A percentile compares a stretch with the other conserved stretches of the same genome.
phyloP scores from a whole-genome alignment of 176 grass and related monocot genomes.

The Alopecurus myosuroides region DNA sequence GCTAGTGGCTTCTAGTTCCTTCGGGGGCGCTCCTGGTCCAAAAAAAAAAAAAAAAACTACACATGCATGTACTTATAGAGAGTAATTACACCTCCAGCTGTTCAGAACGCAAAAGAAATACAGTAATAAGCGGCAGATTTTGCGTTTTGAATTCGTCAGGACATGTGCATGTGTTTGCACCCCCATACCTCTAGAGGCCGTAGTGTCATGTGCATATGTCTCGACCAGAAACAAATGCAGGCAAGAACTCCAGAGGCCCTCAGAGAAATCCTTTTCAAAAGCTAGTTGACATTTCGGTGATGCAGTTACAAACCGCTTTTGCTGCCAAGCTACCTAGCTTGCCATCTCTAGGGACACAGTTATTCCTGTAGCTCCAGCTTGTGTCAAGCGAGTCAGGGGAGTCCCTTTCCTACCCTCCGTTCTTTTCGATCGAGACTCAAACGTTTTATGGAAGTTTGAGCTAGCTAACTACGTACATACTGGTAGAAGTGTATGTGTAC shows the following conservation, averaged over 20 bases:
- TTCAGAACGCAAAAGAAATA: no score
- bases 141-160: not conserved
- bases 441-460: conserved; percentile 32
- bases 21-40: no score
- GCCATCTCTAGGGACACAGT: not conserved
- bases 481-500: not conserved
- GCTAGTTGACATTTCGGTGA: conserved; percentile 8
- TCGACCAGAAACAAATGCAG: not conserved
- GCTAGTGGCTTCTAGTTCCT: no score
- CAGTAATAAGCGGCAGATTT: not conserved
- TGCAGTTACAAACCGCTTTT: conserved; percentile 16
- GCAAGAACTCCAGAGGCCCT: not conserved
- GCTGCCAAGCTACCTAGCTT: conserved; percentile 2
- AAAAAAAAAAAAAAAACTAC: no score
- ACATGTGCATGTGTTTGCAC: not conserved
- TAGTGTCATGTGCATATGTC: not conserved
- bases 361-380: conserved; percentile 22
- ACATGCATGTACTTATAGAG: no score
- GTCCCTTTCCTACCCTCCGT: conserved; percentile 30
- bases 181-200: no score
- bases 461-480: not conserved
- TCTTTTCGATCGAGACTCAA: conserved; percentile 15
- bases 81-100: no score
- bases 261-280: not conserved
- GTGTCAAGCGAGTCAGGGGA: conserved; percentile 36